A percentile compares a stretch with the other conserved stretches of the same genome.
Conservation (phyloP, 1,284 basidiomycete species). For the Rhodotorula sp. region DNA sequence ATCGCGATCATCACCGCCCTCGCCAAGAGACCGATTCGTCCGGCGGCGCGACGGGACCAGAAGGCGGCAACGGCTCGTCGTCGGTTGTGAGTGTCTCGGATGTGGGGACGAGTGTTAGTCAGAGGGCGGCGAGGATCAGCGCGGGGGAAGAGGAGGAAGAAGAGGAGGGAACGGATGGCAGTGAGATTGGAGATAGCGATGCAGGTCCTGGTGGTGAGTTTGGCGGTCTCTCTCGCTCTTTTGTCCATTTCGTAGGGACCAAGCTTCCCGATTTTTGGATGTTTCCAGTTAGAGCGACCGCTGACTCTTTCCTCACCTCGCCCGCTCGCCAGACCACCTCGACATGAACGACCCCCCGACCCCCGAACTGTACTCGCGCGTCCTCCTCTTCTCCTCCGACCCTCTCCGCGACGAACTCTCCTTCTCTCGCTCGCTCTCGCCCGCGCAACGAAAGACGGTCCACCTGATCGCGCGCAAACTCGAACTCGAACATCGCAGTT, state of each 20-base stretch:
- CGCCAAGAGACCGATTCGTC: neutral
- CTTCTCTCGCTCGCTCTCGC: conserved; percentile 79
- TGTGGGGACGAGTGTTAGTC: conserved; percentile 34
- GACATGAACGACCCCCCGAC: conserved; percentile 69
- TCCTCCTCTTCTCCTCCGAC: conserved; percentile 96
- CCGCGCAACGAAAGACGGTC: conserved; percentile 86
- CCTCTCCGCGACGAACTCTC: conserved; percentile 95
- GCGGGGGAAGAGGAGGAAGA: neutral
- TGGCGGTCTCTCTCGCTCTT: too few species aligned
- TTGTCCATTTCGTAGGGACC: too few species aligned
- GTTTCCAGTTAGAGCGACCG: too few species aligned
- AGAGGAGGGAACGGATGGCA: neutral
- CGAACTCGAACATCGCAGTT: conserved; percentile 88
- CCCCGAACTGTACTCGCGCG: conserved; percentile 94
- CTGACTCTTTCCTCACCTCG: too few species aligned
- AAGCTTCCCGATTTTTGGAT: too few species aligned
- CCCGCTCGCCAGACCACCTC: too few species aligned
- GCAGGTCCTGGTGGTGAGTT: too few species aligned
- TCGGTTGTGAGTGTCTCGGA: neutral
- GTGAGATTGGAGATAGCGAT: neutral
- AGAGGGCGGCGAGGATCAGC: conserved; percentile 15
- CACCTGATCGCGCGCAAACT: conserved; percentile 96
- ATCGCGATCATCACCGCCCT: neutral
- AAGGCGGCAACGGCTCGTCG: neutral
- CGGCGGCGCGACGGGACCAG: neutral